Base-by-base conservation (phyloP, 75 land plant species). In the Selaginella tamariscina region DNA sequence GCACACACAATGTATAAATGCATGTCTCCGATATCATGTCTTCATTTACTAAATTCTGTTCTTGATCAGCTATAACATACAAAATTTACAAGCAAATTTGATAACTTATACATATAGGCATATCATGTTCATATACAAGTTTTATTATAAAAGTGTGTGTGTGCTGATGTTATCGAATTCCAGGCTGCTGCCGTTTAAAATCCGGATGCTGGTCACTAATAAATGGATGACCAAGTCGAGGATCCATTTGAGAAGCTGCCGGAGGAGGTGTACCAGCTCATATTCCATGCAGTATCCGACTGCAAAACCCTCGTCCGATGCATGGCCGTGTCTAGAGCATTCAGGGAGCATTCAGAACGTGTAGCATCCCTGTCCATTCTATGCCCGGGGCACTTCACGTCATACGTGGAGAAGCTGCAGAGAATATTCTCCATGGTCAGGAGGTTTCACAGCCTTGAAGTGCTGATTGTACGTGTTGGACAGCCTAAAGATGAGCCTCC, bases 211-310 rank as follows among this genome's bases (percentile, higher is more conserved):
- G n/a, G n/a, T n/a, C n/a, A n/a, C n/a, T n/a, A n/a, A n/a, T n/a
- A n/a, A n/a, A n/a, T n/a, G n/a, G n/a, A n/a, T n/a, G n/a, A n/a
- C n/a, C n/a, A n/a, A n/a, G n/a, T 15, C 11, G 5, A 5, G 49
- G 66, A 78, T 55, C 31, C 59, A 0, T 79, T 79, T 69, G 78
- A 74, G 24, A 33, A 15, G 1, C 70, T 79, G 49, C 81, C 77
- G 5, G 66, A 79, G 57, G 81, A 79, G n/a, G 74, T 79, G 0
- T 56, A 56, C 24, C 81, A 79, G 29, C 73, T 79, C 28, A 79
- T 79, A 21, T 79, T 79, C 59, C 33, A 31, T 1, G 59, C 72
- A 1, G 68, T 79, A 1, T 55, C 55, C 0, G 81, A 79, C 72
- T 79, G 70, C 65, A 79, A 74, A 33, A 55, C 77, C 1, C 70